These are phyloP conservation scores for Plenodomus lindquistii DNA, from an alignment of 2,329 filamentous ascomycete species.

Conservation along the genomic window DNA sequence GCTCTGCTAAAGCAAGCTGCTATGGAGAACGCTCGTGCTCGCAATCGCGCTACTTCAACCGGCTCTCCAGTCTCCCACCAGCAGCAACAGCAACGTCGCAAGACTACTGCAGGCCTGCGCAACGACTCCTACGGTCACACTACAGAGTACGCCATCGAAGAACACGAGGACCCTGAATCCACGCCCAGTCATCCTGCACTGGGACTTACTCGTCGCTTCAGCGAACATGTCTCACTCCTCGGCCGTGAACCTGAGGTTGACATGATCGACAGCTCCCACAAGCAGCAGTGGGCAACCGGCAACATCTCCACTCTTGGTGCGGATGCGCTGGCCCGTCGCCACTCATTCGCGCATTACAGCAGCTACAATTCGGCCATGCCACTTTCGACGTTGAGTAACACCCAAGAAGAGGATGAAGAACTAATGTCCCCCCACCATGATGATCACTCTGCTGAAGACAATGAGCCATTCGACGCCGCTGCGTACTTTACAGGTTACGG, in stretches of 20 bases:
- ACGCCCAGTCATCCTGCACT: constrained; percentile 48
- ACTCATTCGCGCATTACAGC: constrained; percentile 67
- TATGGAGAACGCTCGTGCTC: constrained; percentile 40
- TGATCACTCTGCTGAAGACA: constrained; percentile 55
- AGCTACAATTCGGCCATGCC: constrained; percentile 31
- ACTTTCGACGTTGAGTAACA: constrained; percentile 32
- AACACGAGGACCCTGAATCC: constrained; percentile 67
- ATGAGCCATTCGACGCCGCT: constrained; percentile 57
- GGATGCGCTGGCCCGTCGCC: constrained; percentile 68
- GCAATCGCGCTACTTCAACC: constrained; percentile 34
- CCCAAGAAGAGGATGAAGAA: constrained; percentile 37
- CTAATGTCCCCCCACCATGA: constrained; percentile 27
- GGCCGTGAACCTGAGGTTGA: constrained; percentile 29
- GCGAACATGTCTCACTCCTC: constrained; percentile 34
- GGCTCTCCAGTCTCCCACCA: constrained; percentile 31
- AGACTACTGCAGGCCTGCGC: constrained; percentile 55
- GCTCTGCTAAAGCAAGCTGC: constrained; percentile 43
- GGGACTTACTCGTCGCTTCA: constrained; percentile 41
- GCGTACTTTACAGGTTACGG: constrained; percentile 45
- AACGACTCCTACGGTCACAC: constrained; percentile 61
- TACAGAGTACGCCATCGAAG: constrained; percentile 73
- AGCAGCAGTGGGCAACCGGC: constrained; percentile 33
- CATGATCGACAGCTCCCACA: constrained; percentile 26
- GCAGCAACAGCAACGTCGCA: constrained; percentile 26
- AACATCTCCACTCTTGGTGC: constrained; percentile 26